Base-by-base conservation (phyloP, 768 basidiomycete genomes). In the Tylopilus intermedius region DNA sequence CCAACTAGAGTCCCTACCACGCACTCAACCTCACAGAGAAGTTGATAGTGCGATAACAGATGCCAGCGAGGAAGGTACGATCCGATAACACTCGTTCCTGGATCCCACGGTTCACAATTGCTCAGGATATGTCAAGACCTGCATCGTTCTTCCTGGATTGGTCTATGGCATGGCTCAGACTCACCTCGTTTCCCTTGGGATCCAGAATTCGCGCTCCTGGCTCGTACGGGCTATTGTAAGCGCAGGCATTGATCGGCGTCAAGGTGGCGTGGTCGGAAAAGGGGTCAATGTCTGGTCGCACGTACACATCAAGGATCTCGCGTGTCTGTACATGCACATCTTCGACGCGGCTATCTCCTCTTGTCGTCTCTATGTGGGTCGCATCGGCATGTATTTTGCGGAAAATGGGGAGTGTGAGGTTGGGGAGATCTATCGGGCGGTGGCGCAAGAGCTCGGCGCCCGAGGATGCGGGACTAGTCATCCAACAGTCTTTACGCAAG, bases 201-300 rank as follows among this genome's bases (percentile, higher is more conserved):
- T 86, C 33, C 73, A 78, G 32, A 82, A 86, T 56, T 61, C 70
- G 1, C 70, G 76, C 48, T 85, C 83, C 0, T 64, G 71, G 7
- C 80, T 80, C 54, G 76, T 86, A 27, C 82, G 80, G 2, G 22
- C 33, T 0, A 61, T 81, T 4, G 74, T 84, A 50, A 64, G 67
- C 11, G 75, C 75, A 0, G 62, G 75, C 22, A 59, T 84, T 39
- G 67, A 61, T 55, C 72, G 84, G 35, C 74, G 73, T 1, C 73
- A 76, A 29, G 82, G 73, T 0, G 82, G 81, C 11, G 67, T 81
- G 58, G 69, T 86, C 4, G 83, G 84, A 0, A 59, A 73, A 39
- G 85, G 86, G 1, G 67, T 73, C 59, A 82, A 84, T 49, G 41
- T 80, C 6, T 87, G 82, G 84, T 75, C 77, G 0, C 81, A 80